phyloP scores from a whole-genome alignment of 257 asterid genomes.

The Leptodermis oblonga region DNA sequence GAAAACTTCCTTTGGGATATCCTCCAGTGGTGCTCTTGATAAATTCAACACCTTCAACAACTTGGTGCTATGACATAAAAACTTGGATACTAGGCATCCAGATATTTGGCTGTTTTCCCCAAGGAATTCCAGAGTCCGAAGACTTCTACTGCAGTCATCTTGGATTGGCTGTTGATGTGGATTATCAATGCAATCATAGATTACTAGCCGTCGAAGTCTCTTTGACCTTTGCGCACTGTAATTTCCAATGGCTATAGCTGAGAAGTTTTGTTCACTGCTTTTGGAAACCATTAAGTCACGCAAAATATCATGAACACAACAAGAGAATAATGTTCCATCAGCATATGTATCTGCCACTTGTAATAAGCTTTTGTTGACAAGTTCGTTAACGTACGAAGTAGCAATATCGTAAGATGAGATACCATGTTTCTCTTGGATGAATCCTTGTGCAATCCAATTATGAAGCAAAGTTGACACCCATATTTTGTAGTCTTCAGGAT shows the following conservation, averaged over 20 bases:
- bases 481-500: slow-evolving; percentile 7
- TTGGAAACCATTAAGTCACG: slow-evolving; percentile 10
- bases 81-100: neutral
- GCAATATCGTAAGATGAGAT: slow-evolving; percentile 1
- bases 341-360: neutral
- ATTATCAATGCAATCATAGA: neutral
- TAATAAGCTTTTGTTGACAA: slow-evolving; percentile 9
- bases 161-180: neutral
- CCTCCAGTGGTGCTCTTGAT: neutral
- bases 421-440: neutral
- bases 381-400: neutral
- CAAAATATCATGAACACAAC: slow-evolving; percentile 11
- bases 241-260: neutral
- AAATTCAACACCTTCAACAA: neutral
- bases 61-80: slow-evolving; percentile 1
- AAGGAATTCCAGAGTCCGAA: neutral
- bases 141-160: neutral
- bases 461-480: no score
- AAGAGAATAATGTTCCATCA: neutral
- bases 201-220: slow-evolving; percentile 8
- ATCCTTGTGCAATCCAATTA: slow-evolving; percentile 11
- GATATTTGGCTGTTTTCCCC: neutral
- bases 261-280: slow-evolving; percentile 2
- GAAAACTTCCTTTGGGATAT: neutral
- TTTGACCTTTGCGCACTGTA: neutral